Base-by-base conservation (phyloP, 805 yeast species). In the Ascoidea asiatica region DNA sequence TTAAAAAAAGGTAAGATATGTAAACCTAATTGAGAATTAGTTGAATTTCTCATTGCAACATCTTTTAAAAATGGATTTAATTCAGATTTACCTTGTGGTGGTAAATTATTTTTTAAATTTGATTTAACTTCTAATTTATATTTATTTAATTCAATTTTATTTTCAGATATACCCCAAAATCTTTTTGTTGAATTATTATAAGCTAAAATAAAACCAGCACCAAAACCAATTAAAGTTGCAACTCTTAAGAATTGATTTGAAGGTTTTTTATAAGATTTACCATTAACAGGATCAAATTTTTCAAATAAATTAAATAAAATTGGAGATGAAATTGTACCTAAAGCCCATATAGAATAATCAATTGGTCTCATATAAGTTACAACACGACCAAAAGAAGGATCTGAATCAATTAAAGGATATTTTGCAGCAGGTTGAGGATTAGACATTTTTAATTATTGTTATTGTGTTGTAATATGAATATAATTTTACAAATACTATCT, bases 1-100 rank as follows among this genome's bases (percentile, higher is more conserved):
- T 86, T 86, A 69, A 86, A 84, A 86, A 87, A 79, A 20, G 95
- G 95, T 54, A 85, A 60, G 48, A 82, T 57, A 45, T 77, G 73
- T 53, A 79, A 58, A 45, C 69, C 64, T 46, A 75, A 60, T 56
- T 75, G 77, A 5, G 94, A 76, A 57, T 77, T 77, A 52, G 79
- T 81, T 20, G 92, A 80, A 69, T 82, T 81, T 65, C 87, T 73
- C 54, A 82, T 76, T 48, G 95, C 77, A 50, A 81, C 70, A 52
- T 77, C 82, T 61, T 84, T 85, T 55, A 81, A 62, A 67, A 86
- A 74, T 48, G 77, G 81, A 41, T 75, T 72, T 63, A 85, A 69
- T 43, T 70, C 66, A 45, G 86, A 76, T 52, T 65, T 69, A 39
- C 83, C 85, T 60, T 77, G 81, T 35, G 90, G 85, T 44, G 78